A percentile compares a stretch with the other conserved stretches of the same genome.
Conservation (phyloP, 495 filamentous ascomycete genomes). For the Podospora sp. region DNA sequence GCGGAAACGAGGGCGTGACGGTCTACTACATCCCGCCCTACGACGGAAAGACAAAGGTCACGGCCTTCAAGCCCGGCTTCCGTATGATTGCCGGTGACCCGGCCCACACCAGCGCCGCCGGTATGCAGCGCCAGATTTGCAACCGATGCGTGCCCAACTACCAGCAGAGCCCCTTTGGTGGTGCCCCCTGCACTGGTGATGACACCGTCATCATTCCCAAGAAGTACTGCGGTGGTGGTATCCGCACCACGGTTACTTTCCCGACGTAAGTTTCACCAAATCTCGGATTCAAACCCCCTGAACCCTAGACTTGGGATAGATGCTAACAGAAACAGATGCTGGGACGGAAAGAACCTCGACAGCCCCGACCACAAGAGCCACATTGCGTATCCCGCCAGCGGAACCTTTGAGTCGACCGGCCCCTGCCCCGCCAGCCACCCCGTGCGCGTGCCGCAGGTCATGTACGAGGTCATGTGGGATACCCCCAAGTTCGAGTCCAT, state of each 20-base stretch:
- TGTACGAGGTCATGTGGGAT: conserved; percentile 38
- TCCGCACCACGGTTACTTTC: neutral
- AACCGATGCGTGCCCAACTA: conserved; percentile 44
- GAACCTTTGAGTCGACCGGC: conserved; percentile 26
- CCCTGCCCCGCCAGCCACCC: conserved; percentile 44
- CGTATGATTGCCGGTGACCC: conserved; percentile 36
- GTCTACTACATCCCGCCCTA: conserved; percentile 24
- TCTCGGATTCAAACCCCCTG: neutral
- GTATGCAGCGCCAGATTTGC: conserved; percentile 32
- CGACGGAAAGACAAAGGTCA: neutral
- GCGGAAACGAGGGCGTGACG: conserved; percentile 44
- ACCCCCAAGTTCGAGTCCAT: conserved; percentile 43
- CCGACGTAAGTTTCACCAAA: neutral
- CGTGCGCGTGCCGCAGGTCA: conserved; percentile 44
- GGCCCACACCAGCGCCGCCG: conserved; percentile 24
- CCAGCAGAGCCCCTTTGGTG: conserved; percentile 22
- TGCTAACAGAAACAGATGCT: conserved; percentile 26
- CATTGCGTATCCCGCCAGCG: conserved; percentile 37
- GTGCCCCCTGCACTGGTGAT: conserved; percentile 35
- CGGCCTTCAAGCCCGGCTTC: conserved; percentile 23
- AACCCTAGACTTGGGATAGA: too few species aligned
- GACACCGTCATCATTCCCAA: conserved; percentile 45
- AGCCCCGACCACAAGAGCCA: conserved; percentile 42
- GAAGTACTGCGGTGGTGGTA: conserved; percentile 43
- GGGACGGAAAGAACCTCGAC: conserved; percentile 39